These are phyloP conservation scores for Phytopythium cucurbitacearum DNA, from an alignment of 352 stramenopile genomes.

Conservation along the genomic window DNA sequence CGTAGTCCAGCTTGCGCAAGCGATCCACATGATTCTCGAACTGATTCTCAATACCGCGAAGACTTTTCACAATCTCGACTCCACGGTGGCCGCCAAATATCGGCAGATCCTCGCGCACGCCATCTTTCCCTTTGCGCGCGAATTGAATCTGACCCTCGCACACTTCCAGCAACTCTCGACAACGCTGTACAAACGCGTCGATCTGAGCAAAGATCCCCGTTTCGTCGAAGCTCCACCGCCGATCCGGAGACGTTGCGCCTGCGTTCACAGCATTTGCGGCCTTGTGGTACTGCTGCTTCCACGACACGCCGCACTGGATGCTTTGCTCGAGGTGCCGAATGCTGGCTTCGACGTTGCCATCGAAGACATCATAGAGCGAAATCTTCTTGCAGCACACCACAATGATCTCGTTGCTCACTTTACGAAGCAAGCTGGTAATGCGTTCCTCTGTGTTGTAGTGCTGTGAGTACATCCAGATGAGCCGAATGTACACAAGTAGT, in stretches of 20 bases:
- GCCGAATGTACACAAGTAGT: conserved; percentile 90
- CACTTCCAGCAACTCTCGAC: conserved; percentile 92
- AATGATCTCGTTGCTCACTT: conserved; percentile 95
- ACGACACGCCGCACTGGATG: conserved; percentile 90
- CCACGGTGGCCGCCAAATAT: conserved; percentile 91
- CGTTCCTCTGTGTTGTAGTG: conserved; percentile 95
- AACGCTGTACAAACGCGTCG: conserved; percentile 95
- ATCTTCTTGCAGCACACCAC: conserved; percentile 88
- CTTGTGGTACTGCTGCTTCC: conserved; percentile 89
- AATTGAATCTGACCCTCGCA: conserved; percentile 96
- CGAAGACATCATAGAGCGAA: conserved; percentile 88
- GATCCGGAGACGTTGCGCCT: conserved; percentile 31
- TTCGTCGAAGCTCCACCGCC: conserved; percentile 92
- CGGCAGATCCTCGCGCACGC: conserved; percentile 63
- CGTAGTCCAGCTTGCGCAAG: conserved; percentile 89
- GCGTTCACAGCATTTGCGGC: conserved; percentile 59
- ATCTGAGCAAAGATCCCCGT: conserved; percentile 95
- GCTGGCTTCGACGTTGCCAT: conserved; percentile 89
- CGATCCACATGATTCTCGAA: conserved; percentile 91
- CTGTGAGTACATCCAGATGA: conserved; percentile 92
- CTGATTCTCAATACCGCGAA: conserved; percentile 90
- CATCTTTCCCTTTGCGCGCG: conserved; percentile 75
- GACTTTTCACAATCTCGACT: conserved; percentile 89
- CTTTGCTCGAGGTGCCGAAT: conserved; percentile 89
- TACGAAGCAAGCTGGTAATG: conserved; percentile 89